These are phyloP conservation scores for Leishmania aethiopica DNA, from an alignment of 208 protist species.

Conservation along the genomic window DNA sequence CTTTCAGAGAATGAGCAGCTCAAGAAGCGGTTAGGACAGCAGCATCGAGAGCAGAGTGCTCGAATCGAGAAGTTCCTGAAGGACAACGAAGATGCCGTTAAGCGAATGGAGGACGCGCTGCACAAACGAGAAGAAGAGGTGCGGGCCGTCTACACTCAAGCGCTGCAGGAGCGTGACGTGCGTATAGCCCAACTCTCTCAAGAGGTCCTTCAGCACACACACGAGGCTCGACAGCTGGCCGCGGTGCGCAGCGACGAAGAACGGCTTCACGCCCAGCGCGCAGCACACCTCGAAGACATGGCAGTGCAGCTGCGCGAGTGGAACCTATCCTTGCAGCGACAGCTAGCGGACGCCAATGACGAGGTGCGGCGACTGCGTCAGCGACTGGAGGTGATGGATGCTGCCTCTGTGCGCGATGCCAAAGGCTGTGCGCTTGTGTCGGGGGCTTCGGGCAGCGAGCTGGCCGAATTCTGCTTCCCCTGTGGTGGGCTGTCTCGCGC, in stretches of 20 bases:
- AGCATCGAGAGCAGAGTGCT: conserved; percentile 27
- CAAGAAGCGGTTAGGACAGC: conserved; percentile 29
- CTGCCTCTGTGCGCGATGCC: neutral
- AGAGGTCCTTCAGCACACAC: conserved; percentile 33
- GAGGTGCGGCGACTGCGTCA: conserved; percentile 19
- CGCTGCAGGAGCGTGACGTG: conserved; percentile 59
- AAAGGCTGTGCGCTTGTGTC: neutral
- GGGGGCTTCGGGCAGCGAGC: neutral
- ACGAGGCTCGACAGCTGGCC: conserved; percentile 19
- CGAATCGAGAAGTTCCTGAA: conserved; percentile 24
- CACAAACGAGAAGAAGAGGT: conserved; percentile 45
- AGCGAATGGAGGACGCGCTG: conserved; percentile 30
- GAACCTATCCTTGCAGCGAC: conserved; percentile 20
- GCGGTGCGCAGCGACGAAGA: conserved; percentile 18
- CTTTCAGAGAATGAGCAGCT: conserved; percentile 11
- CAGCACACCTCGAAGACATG: conserved; percentile 21
- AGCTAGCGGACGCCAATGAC: conserved; percentile 10
- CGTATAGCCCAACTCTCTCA: conserved; percentile 60
- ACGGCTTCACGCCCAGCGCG: conserved; percentile 1
- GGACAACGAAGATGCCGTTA: conserved; percentile 31
- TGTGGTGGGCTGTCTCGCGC: conserved; percentile 11
- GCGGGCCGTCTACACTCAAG: conserved; percentile 37
- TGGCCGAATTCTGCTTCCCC: neutral
- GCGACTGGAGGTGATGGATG: neutral
- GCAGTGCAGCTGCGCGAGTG: conserved; percentile 19